Percentiles rank a stretch among this genome's conserved stretches.
phyloP scores from a whole-genome alignment of 1,139 yeast species.

The Saccharomyces hybrid region DNA sequence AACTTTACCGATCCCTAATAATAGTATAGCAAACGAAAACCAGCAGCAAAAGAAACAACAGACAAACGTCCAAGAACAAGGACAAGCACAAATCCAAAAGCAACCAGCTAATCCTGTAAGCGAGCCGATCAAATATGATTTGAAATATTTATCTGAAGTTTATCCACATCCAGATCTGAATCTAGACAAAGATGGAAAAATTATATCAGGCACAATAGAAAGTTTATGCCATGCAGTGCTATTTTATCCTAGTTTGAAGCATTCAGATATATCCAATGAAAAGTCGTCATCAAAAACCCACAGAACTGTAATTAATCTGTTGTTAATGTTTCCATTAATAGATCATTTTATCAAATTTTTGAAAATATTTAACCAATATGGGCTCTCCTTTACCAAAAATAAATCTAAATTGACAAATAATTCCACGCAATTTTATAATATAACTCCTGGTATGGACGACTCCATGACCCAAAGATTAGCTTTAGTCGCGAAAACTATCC shows the following conservation, averaged over 20 bases:
- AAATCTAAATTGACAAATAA: constrained; percentile 14
- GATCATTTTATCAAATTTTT: constrained; percentile 52
- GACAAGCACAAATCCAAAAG: constrained; percentile 1
- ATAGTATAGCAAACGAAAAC: constrained; percentile 4
- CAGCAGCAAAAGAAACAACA: neutral
- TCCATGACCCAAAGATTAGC: constrained; percentile 40
- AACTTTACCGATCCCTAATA: constrained; percentile 9
- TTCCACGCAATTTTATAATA: constrained; percentile 18
- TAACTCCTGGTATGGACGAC: constrained; percentile 31
- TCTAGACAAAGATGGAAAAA: constrained; percentile 42
- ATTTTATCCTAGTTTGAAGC: constrained; percentile 33
- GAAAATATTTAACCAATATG: constrained; percentile 40
- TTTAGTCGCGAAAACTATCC: constrained; percentile 39
- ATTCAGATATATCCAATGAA: constrained; percentile 30
- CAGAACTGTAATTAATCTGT: constrained; percentile 34
- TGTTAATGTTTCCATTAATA: constrained; percentile 56
- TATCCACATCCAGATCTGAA: constrained; percentile 66
- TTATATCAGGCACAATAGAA: constrained; percentile 52
- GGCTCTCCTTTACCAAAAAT: constrained; percentile 33
- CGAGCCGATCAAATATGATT: constrained; percentile 3
- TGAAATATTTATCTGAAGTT: constrained; percentile 35
- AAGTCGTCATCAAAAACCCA: constrained; percentile 24
- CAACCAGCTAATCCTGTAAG: neutral
- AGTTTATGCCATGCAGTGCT: constrained; percentile 66
- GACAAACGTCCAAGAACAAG: neutral